Conservation (phyloP, 768 basidiomycete genomes). For the Tubosaeta sp. region DNA sequence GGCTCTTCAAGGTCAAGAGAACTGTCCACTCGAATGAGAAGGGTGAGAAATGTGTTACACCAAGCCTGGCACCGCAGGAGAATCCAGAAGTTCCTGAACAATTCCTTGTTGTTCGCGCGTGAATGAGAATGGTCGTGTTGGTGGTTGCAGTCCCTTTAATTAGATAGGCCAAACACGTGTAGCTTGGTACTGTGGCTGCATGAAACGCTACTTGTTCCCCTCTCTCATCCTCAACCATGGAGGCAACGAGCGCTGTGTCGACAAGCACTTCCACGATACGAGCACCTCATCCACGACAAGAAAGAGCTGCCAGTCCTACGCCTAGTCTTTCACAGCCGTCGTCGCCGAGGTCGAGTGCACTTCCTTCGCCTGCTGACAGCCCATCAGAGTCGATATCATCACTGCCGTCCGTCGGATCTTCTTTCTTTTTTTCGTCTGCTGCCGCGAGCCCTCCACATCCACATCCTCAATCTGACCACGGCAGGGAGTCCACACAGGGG, state of each 20-base stretch:
- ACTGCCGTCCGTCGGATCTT: slow-evolving; percentile 66
- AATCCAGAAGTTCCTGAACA: slow-evolving; percentile 66
- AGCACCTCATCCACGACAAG: slow-evolving; percentile 25
- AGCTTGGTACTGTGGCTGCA: slow-evolving; percentile 16
- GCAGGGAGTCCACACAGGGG: slow-evolving; percentile 42
- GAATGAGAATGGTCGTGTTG: slow-evolving; percentile 3
- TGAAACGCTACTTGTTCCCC: too few relatives aligned
- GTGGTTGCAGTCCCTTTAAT: too few relatives aligned
- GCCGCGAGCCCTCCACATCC: slow-evolving; percentile 61
- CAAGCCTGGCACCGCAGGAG: slow-evolving; percentile 50
- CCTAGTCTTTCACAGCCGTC: slow-evolving; percentile 37
- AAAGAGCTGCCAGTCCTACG: slow-evolving; percentile 5
- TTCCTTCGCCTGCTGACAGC: slow-evolving; percentile 60
- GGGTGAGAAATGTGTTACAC: slow-evolving; percentile 36
- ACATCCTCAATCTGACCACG: slow-evolving; percentile 39
- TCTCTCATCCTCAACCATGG: slow-evolving; percentile 21
- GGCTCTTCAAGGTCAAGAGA: slow-evolving; percentile 42
- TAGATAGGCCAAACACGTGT: too few relatives aligned
- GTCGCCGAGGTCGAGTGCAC: slow-evolving; percentile 45
- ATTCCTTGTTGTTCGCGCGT: slow-evolving; percentile 57
- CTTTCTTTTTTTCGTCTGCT: slow-evolving; percentile 75
- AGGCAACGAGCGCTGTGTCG: slow-evolving; percentile 14
- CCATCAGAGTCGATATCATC: slow-evolving; percentile 65
- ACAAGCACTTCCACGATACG: slow-evolving; percentile 42
- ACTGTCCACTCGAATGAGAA: slow-evolving; percentile 33